Percentiles rank a stretch among this genome's conserved stretches.
phyloP scores from a whole-genome alignment of 1,284 basidiomycete species.

The Papiliotrema laurentii region DNA sequence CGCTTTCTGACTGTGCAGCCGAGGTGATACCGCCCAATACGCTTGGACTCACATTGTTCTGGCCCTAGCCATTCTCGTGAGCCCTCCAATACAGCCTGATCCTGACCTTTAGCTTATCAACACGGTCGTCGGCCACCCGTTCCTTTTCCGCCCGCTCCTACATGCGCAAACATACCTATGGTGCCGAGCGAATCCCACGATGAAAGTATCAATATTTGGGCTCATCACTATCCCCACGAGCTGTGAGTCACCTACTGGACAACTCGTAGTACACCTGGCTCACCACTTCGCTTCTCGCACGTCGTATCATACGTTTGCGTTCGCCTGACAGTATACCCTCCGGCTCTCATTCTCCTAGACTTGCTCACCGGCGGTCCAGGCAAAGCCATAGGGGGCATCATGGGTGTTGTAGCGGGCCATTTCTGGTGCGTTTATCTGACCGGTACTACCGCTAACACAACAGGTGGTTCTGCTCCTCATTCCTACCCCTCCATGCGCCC shows the following conservation, averaged over 20 bases:
- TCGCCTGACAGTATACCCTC: constrained; percentile 39
- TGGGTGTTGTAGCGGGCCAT: constrained; percentile 44
- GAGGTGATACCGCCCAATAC: constrained; percentile 37
- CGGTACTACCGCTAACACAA: background rate
- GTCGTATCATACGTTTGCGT: background rate
- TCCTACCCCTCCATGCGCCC: constrained; percentile 41
- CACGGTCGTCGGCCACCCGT: constrained; percentile 26
- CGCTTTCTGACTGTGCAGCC: constrained; percentile 13
- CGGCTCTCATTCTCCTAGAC: constrained; percentile 38
- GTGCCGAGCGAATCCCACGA: constrained; percentile 40
- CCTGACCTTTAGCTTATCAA: constrained; percentile 14
- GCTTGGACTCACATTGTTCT: constrained; percentile 42
- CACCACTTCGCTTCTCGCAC: background rate
- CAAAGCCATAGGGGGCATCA: constrained; percentile 31
- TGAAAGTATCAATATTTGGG: constrained; percentile 45
- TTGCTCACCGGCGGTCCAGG: constrained; percentile 32
- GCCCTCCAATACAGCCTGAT: background rate
- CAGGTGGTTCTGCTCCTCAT: constrained; percentile 46
- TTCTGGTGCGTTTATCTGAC: constrained; percentile 26
- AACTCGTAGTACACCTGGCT: background rate
- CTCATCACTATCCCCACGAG: constrained; percentile 42
- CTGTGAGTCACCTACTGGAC: too few relatives aligned
- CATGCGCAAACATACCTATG: constrained; percentile 45
- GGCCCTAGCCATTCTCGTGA: constrained; percentile 24
- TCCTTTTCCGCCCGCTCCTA: constrained; percentile 43